phyloP scores from a whole-genome alignment of 2,329 filamentous ascomycete species.

The Alternaria triticina region DNA sequence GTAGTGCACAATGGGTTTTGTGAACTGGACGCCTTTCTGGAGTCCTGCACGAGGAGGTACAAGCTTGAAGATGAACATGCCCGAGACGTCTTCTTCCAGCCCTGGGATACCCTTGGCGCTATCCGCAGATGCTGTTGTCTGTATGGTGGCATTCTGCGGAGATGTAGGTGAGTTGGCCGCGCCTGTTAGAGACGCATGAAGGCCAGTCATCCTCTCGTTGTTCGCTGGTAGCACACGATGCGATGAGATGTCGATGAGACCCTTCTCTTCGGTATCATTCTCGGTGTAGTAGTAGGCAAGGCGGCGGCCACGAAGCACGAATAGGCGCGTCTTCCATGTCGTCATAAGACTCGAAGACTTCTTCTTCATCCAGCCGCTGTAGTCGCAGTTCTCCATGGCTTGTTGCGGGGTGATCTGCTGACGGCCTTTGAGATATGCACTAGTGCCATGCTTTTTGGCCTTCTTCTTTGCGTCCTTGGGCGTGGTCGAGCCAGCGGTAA shows the following conservation, averaged over 20 bases:
- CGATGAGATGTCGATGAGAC: conserved; percentile 95
- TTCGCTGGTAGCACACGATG: conserved; percentile 96
- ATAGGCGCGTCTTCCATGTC: conserved; percentile 96
- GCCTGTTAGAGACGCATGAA: conserved; percentile 91
- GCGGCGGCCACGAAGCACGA: conserved; percentile 88
- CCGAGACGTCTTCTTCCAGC: conserved; percentile 56
- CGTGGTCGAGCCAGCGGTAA: conserved; percentile 53
- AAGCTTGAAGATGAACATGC: conserved; percentile 97
- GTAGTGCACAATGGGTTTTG: conserved; percentile 95
- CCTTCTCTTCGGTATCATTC: conserved; percentile 89
- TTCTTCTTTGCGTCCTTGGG: conserved; percentile 45
- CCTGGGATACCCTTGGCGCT: conserved; percentile 39
- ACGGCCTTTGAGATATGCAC: conserved; percentile 87
- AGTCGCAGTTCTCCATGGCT: conserved; percentile 86
- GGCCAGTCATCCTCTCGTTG: conserved; percentile 84
- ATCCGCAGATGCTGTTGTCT: conserved; percentile 49
- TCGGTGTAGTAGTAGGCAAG: conserved; percentile 97
- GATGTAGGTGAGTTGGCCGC: conserved; percentile 73
- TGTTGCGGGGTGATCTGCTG: conserved; percentile 81
- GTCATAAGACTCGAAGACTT: conserved; percentile 95
- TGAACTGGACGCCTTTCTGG: conserved; percentile 93
- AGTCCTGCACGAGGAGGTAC: conserved; percentile 87
- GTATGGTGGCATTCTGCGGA: conserved; percentile 51
- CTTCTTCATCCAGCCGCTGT: conserved; percentile 99
- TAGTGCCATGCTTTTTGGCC: conserved; percentile 92